phyloP scores from a whole-genome alignment of 176 grass and related monocot species.

The Zoysia japonica region DNA sequence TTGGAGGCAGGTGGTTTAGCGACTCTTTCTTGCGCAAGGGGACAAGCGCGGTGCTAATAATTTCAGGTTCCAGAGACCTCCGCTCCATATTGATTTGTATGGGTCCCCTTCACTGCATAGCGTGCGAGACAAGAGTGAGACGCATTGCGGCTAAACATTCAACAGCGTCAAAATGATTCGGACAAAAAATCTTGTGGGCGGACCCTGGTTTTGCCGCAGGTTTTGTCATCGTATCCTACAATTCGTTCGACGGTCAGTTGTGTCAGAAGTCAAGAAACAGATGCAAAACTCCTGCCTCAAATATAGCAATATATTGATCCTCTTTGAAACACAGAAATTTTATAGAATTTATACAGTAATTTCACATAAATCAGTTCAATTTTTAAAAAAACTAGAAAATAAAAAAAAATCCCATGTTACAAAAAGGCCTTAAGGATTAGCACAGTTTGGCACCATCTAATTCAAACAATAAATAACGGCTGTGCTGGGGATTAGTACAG shows the following conservation, averaged over 20 bases:
- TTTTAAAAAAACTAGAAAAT: no score
- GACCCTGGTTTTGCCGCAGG: not conserved
- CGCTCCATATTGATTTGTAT: not conserved
- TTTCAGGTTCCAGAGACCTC: not conserved
- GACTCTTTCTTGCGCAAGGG: slow-evolving; percentile 11
- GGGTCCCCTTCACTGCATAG: not conserved
- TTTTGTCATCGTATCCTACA: not conserved
- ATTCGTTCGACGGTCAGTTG: not conserved
- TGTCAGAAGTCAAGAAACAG: not conserved
- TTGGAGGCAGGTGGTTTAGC: not conserved
- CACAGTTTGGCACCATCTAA: not conserved
- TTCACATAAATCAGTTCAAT: no score
- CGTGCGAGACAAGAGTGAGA: not conserved
- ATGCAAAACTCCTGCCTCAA: no score
- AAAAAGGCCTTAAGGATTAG: not conserved
- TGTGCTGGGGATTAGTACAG: not conserved
- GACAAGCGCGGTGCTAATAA: not conserved
- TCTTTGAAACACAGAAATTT: no score
- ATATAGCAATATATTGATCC: no score
- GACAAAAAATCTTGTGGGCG: not conserved
- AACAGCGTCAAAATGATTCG: not conserved
- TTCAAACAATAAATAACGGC: not conserved
- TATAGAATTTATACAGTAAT: no score
- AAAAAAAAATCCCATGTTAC: no score
- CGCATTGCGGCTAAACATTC: not conserved